Evolutionary conservation across 805 yeast species (phyloP), one percentile per base, ranked within the genome.

Genomic region (Torulaspora gathmanii): DNA sequence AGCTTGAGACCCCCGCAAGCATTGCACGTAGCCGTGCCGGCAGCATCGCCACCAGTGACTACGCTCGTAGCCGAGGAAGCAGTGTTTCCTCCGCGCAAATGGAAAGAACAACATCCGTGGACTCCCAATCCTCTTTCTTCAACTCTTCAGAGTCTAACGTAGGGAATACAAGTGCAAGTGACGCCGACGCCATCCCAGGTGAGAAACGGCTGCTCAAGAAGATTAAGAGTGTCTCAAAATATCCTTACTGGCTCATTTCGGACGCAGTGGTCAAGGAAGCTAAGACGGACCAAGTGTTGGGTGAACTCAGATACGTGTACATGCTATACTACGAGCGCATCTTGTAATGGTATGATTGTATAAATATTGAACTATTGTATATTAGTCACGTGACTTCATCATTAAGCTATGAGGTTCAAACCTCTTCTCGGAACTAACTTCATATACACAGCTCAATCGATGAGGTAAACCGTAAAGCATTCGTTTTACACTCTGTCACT

Each of bases 181-280:
- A 46, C 33, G 47, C 33, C 7, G 52, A 46, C 25, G 47, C 40
- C 11, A 37, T 33, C 20, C 49, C 47, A 20, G 50, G 42, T 37
- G 55, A 50, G 47, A 64, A 51, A 63, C 70, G 52, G 63, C 70
- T 58, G 57, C 63, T 72, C 63, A 80, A 76, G 56, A 80, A 75
- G 54, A 67, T 83, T 9, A 76, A 80, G 3, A 73, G 82, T 13
- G 70, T 77, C 13, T 58, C 72, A 3, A 79, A 78, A 45, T 67
- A 74, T 35, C 89, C 91, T 15, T 85, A 72, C 56, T 91, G 98
- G 98, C 74, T 86, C 51, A 78, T 90, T 27, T 86, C 95, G 50
- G 98, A 93, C 65, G 71, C 85, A 2, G 70, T 69, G 25, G 79
- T 86, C 3, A 66, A 78, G 30, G 96, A 89, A 60, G 80, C 75